These are phyloP conservation scores for Ramaria sp. DNA, from an alignment of 768 basidiomycete species.

Conservation along the genomic window DNA sequence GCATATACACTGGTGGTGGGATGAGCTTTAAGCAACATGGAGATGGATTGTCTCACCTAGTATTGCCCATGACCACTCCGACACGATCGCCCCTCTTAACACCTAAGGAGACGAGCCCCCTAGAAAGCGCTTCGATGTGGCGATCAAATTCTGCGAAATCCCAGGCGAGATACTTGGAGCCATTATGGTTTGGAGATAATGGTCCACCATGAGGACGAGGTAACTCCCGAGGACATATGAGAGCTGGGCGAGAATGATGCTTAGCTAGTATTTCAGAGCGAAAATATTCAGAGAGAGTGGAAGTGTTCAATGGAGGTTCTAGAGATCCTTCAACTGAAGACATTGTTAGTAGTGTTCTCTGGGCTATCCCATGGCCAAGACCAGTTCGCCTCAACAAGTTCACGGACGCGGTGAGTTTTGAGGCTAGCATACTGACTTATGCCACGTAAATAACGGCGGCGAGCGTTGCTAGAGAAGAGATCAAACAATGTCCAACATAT, in stretches of 20 bases:
- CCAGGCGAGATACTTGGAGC: conserved; percentile 54
- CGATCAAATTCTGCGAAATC: conserved; percentile 58
- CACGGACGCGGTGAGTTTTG: neutral
- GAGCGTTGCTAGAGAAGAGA: too few relatives aligned
- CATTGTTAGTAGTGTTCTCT: neutral
- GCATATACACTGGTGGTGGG: conserved; percentile 52
- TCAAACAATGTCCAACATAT: too few relatives aligned
- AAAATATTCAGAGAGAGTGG: conserved; percentile 30
- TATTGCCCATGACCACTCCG: conserved; percentile 78
- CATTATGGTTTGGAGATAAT: conserved; percentile 35
- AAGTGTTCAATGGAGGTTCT: conserved; percentile 2
- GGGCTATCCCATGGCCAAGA: neutral
- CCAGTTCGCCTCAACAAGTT: neutral
- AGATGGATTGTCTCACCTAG: conserved; percentile 39
- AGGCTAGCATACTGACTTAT: neutral
- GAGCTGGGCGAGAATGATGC: conserved; percentile 42
- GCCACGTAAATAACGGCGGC: too few relatives aligned
- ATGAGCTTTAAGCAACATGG: neutral
- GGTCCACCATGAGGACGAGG: conserved; percentile 55
- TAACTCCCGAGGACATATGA: conserved; percentile 53
- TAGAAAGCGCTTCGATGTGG: conserved; percentile 56
- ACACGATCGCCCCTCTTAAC: conserved; percentile 69
- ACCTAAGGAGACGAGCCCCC: conserved; percentile 59
- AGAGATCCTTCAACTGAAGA: conserved; percentile 13
- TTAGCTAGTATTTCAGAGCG: conserved; percentile 39